Evolutionary conservation across 805 yeast species (phyloP).

Genomic region (Cyberlindnera mrakii): DNA sequence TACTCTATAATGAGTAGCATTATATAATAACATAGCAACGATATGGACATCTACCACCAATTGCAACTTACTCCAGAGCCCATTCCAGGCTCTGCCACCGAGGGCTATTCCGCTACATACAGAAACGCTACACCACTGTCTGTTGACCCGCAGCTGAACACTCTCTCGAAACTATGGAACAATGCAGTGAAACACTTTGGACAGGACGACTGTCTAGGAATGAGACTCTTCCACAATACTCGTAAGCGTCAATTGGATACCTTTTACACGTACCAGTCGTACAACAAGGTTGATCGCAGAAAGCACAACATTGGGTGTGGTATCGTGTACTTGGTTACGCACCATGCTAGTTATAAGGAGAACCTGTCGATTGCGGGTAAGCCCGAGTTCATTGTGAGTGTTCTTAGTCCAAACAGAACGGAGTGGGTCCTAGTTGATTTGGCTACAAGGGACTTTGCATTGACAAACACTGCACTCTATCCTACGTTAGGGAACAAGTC

Average conservation of each 20-base stretch:
- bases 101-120: constrained; percentile 41
- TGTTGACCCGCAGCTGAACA: constrained; percentile 25
- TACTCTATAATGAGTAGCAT: too few species aligned
- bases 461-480: constrained; percentile 43
- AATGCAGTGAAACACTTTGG: constrained; percentile 26
- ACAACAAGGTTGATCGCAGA: constrained; percentile 26
- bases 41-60: background rate
- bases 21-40: background rate
- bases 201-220: constrained; percentile 33
- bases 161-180: constrained; percentile 33
- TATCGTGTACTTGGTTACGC: constrained; percentile 24
- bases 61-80: constrained; percentile 1
- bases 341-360: constrained; percentile 10
- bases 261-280: constrained; percentile 23
- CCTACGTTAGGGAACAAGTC: constrained; percentile 53
- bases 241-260: constrained; percentile 16
- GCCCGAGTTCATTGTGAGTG: constrained; percentile 42
- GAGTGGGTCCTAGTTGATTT: constrained; percentile 67
- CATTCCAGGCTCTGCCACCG: constrained; percentile 32
- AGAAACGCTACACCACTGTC: constrained; percentile 28
- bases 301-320: constrained; percentile 36
- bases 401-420: constrained; percentile 47
- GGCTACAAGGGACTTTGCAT: constrained; percentile 52
- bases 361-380: constrained; percentile 6
- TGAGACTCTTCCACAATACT: constrained; percentile 19